A percentile compares a stretch with the other conserved stretches of the same genome.
phyloP scores from a whole-genome alignment of 192 early-diverging fungal genomes.

The Backusella tarrabulga region DNA sequence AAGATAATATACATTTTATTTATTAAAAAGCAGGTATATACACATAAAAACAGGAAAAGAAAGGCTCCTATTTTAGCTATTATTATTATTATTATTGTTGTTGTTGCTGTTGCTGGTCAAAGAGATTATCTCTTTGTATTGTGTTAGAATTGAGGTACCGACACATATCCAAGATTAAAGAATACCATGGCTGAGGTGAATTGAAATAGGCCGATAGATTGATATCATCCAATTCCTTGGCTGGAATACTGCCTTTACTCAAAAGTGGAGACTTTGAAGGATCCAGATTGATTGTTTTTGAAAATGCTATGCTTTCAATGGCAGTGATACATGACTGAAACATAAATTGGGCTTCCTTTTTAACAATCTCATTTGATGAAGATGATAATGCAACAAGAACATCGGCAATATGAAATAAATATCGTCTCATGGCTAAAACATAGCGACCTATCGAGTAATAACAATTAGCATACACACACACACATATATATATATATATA shows the following conservation, averaged over 20 bases:
- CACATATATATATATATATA: not conserved
- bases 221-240: not conserved
- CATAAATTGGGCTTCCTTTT: not conserved
- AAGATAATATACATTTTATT: not conserved
- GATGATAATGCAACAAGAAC: not conserved
- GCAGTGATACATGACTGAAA: not conserved
- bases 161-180: not conserved
- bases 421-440: not conserved
- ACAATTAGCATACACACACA: not conserved
- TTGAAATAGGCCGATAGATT: not conserved
- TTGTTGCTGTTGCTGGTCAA: not conserved
- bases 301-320: not conserved
- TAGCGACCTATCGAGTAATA: not conserved
- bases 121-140: too few species aligned
- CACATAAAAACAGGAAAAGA: too few species aligned
- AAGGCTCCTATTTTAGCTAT: not conserved
- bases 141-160: not conserved
- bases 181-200: not conserved
- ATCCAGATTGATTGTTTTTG: not conserved
- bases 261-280: not conserved
- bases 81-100: not conserved
- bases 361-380: not conserved
- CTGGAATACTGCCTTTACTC: not conserved
- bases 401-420: not conserved
- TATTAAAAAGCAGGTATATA: not conserved